These are phyloP conservation scores for Aspergillus viridinutans DNA, from an alignment of 2,329 filamentous ascomycete genomes.

Conservation along the genomic window DNA sequence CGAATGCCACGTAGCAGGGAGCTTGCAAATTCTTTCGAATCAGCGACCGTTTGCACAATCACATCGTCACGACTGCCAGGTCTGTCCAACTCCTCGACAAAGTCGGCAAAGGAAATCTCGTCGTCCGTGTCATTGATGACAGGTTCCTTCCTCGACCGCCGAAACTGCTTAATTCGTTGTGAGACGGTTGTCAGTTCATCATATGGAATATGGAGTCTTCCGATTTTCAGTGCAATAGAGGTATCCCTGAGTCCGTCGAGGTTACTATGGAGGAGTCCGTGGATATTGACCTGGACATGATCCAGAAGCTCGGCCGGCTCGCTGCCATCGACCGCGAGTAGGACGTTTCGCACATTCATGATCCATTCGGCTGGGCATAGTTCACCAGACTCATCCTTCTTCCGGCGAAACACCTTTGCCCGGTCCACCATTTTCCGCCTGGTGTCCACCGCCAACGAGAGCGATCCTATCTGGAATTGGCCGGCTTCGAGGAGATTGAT, in stretches of 20 bases:
- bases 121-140: conserved; percentile 44
- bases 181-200: conserved; percentile 66
- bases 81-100: conserved; percentile 69
- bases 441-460: conserved; percentile 86
- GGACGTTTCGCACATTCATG: conserved; percentile 73
- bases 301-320: conserved; percentile 88
- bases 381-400: conserved; percentile 59
- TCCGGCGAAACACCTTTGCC: conserved; percentile 80
- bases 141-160: conserved; percentile 32
- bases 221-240: conserved; percentile 83
- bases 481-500: conserved; percentile 77
- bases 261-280: conserved; percentile 82
- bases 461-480: conserved; percentile 74
- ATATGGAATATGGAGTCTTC: conserved; percentile 82
- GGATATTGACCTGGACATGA: conserved; percentile 80
- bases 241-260: conserved; percentile 85
- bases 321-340: conserved; percentile 80
- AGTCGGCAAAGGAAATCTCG: conserved; percentile 64
- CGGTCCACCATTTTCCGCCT: conserved; percentile 86
- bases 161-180: conserved; percentile 29
- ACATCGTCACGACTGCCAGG: conserved; percentile 64
- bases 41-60: conserved; percentile 77
- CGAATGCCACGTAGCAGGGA: conserved; percentile 90
- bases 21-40: conserved; percentile 86
- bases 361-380: conserved; percentile 91